Conservation (phyloP, 169 alveolate species). For the Cryptosporidium sp. region DNA sequence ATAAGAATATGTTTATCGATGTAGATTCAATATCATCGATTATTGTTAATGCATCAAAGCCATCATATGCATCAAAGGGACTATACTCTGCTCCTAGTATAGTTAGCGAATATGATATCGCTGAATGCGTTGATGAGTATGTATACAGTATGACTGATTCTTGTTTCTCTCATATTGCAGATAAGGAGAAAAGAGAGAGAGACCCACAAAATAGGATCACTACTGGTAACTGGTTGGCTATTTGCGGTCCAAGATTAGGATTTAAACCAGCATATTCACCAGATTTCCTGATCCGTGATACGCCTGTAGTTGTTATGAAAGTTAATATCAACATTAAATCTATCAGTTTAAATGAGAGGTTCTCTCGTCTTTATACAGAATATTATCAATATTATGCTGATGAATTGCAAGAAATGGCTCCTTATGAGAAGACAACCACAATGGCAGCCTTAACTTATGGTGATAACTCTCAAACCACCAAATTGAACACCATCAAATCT, state of each 20-base stretch:
- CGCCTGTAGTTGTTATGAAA: conserved; percentile 56
- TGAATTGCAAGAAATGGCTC: conserved; percentile 71
- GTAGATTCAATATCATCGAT: conserved; percentile 70
- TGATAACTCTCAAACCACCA: conserved; percentile 50
- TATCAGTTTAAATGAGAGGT: conserved; percentile 65
- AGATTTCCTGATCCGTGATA: conserved; percentile 67
- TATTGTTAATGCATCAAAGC: conserved; percentile 72
- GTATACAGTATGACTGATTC: conserved; percentile 49
- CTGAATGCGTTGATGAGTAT: conserved; percentile 74
- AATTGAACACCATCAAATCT: conserved; percentile 57
- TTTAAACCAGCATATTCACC: conserved; percentile 74
- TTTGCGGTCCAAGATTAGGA: conserved; percentile 74
- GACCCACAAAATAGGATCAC: conserved; percentile 60
- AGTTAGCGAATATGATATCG: conserved; percentile 65
- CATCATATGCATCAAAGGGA: conserved; percentile 51
- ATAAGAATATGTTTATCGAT: conserved; percentile 57
- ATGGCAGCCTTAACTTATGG: conserved; percentile 76
- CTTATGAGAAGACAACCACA: conserved; percentile 68
- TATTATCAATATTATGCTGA: conserved; percentile 65
- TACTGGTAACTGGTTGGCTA: conserved; percentile 74
- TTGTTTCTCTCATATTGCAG: conserved; percentile 46
- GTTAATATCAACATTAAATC: conserved; percentile 69
- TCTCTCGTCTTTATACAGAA: conserved; percentile 58
- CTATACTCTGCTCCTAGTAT: conserved; percentile 53
- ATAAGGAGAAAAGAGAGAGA: conserved; percentile 17